Evolutionary conservation across 805 yeast genomes (phyloP).

Genomic region (Barnettozyma wickerhamii): DNA sequence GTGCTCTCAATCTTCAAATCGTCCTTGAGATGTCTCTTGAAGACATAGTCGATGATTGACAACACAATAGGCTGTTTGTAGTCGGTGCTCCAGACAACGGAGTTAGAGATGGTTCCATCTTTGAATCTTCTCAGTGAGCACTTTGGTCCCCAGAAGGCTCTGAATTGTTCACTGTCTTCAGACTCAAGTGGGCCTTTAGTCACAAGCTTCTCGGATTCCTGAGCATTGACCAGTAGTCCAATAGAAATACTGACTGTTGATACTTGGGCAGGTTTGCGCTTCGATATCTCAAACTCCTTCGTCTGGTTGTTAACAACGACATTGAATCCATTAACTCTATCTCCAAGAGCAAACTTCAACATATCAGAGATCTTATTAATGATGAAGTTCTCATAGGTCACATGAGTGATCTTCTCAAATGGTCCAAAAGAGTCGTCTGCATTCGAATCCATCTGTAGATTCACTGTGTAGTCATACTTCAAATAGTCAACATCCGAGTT

Average conservation of each 20-base stretch:
- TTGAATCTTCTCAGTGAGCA: slow-evolving; percentile 87
- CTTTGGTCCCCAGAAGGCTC: slow-evolving; percentile 84
- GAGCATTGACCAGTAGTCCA: slow-evolving; percentile 67
- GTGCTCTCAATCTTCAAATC: slow-evolving; percentile 29
- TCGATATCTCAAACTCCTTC: slow-evolving; percentile 32
- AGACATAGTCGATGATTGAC: slow-evolving; percentile 58
- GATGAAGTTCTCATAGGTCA: slow-evolving; percentile 64
- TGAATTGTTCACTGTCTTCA: slow-evolving; percentile 59
- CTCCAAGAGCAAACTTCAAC: slow-evolving; percentile 53
- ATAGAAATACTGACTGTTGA: slow-evolving; percentile 37
- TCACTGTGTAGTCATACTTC: slow-evolving; percentile 57
- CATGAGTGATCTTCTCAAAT: slow-evolving; percentile 63
- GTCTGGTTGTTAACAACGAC: slow-evolving; percentile 25
- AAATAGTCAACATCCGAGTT: slow-evolving; percentile 49
- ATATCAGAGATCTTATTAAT: slow-evolving; percentile 57
- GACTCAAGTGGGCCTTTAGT: slow-evolving; percentile 79
- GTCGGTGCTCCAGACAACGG: slow-evolving; percentile 77
- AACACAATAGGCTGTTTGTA: slow-evolving; percentile 58
- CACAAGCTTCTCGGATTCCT: slow-evolving; percentile 73
- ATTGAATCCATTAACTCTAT: slow-evolving; percentile 34
- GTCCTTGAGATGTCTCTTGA: slow-evolving; percentile 58
- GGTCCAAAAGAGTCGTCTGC: slow-evolving; percentile 55
- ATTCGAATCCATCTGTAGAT: slow-evolving; percentile 41
- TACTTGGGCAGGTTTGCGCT: slow-evolving; percentile 46
- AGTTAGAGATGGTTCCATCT: slow-evolving; percentile 86